A percentile compares a stretch with the other conserved stretches of the same genome.
Conservation (phyloP, 2,329 filamentous ascomycete species). For the Xylariaceae sp. region DNA sequence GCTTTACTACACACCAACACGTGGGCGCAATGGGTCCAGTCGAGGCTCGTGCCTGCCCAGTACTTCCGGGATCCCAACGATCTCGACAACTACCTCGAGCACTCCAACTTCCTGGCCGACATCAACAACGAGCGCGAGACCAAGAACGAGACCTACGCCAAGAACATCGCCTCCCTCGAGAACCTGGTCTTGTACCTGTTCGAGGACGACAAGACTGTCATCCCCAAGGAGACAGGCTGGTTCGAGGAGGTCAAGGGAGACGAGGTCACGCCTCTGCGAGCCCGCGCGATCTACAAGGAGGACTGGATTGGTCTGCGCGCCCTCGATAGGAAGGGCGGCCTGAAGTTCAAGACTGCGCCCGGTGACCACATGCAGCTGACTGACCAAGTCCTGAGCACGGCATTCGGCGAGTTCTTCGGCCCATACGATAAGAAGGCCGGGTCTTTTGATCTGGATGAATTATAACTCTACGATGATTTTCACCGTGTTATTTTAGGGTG, state of each 20-base stretch:
- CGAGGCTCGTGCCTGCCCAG: conserved; percentile 81
- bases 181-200: conserved; percentile 90
- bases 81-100: conserved; percentile 68
- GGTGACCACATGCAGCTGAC: conserved; percentile 82
- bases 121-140: conserved; percentile 83
- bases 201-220: conserved; percentile 75
- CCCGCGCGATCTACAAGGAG: conserved; percentile 73
- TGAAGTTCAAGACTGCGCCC: conserved; percentile 68
- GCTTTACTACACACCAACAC: conserved; percentile 74
- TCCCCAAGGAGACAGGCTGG: conserved; percentile 88
- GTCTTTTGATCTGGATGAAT: too few species aligned
- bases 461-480: too few species aligned
- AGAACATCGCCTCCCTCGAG: conserved; percentile 64
- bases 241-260: conserved; percentile 81
- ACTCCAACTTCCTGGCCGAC: conserved; percentile 87
- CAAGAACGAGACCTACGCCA: conserved; percentile 72
- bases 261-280: conserved; percentile 61
- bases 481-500: too few species aligned
- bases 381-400: conserved; percentile 60
- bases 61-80: conserved; percentile 77
- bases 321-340: conserved; percentile 72
- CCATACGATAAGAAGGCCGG: conserved; percentile 39
- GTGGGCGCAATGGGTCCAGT: conserved; percentile 76
- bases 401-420: conserved; percentile 66
- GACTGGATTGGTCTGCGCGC: conserved; percentile 87